Conservation (phyloP, 257 asterid species). For the Solanum clarkiae region DNA sequence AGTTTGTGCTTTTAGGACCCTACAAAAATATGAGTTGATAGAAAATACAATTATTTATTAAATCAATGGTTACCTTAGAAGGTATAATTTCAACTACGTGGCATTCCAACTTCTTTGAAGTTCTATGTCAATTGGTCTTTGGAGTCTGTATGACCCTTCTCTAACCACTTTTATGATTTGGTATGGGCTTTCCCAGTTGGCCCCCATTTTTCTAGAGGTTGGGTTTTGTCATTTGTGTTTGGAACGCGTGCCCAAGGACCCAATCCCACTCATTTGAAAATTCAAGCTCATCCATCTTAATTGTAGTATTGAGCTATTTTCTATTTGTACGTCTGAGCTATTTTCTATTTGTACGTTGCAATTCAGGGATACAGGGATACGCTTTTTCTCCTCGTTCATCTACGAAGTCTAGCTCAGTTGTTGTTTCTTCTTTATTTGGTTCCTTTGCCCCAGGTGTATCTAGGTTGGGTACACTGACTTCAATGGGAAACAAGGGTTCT, state of each 20-base stretch:
- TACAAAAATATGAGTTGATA: background rate
- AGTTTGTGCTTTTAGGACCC: background rate
- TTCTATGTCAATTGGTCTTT: background rate
- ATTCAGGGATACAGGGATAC: background rate
- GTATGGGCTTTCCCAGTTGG: background rate
- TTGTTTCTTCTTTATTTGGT: background rate
- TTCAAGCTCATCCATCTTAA: background rate
- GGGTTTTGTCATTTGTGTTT: background rate
- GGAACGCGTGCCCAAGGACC: background rate
- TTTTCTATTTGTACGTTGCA: background rate
- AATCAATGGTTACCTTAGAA: background rate
- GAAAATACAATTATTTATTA: too few relatives aligned
- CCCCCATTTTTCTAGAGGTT: background rate
- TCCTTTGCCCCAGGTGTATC: background rate
- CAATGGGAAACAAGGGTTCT: background rate
- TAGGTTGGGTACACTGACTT: background rate
- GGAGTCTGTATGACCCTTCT: background rate
- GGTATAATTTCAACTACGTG: background rate
- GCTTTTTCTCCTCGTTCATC: background rate
- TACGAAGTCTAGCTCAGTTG: background rate
- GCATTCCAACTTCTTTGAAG: background rate
- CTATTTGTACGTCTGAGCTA: background rate
- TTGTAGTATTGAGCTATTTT: background rate
- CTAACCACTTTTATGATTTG: background rate
- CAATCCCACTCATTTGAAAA: background rate